These are phyloP conservation scores for Rhodotorula sp. DNA, from an alignment of 1,284 basidiomycete genomes.

Conservation along the genomic window DNA sequence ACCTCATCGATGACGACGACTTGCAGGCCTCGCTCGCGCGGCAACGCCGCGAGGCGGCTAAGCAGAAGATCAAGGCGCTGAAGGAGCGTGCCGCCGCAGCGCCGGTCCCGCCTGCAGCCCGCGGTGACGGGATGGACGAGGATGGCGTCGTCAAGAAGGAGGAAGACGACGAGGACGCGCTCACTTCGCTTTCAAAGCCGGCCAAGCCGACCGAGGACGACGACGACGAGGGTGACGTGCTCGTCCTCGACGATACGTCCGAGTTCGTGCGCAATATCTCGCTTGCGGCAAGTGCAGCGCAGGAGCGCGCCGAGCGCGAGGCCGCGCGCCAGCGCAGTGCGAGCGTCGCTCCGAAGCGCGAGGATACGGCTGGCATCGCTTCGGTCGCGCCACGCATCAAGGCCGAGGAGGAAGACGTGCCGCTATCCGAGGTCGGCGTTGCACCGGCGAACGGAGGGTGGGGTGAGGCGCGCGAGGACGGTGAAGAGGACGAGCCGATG, in stretches of 20 bases:
- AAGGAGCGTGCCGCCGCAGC: constrained; percentile 20
- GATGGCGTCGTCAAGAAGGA: constrained; percentile 52
- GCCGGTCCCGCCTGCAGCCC: neutral
- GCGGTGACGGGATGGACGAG: neutral
- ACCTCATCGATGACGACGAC: constrained; percentile 98
- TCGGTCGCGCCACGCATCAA: constrained; percentile 47
- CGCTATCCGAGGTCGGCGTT: constrained; percentile 47
- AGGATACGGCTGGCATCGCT: constrained; percentile 48
- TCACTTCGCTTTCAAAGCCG: neutral
- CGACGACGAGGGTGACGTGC: constrained; percentile 43
- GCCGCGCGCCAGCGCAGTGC: constrained; percentile 27
- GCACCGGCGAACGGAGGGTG: constrained; percentile 56
- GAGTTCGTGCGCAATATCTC: constrained; percentile 89
- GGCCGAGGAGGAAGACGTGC: constrained; percentile 25
- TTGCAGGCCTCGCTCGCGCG: constrained; percentile 89
- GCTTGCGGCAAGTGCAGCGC: constrained; percentile 52
- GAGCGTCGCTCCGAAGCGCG: constrained; percentile 4
- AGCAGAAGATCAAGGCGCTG: constrained; percentile 72
- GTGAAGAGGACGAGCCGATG: constrained; percentile 35
- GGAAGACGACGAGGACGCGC: constrained; percentile 61
- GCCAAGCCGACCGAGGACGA: constrained; percentile 54
- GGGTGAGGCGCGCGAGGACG: constrained; percentile 63
- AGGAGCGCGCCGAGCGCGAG: constrained; percentile 47
- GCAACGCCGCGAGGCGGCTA: constrained; percentile 75
- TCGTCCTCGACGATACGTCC: constrained; percentile 94